Percentiles rank a stretch among this genome's conserved stretches.
These are phyloP conservation scores for Erythrophleum fordii DNA, from an alignment of 306 rosid genomes.

Conservation along the genomic window DNA sequence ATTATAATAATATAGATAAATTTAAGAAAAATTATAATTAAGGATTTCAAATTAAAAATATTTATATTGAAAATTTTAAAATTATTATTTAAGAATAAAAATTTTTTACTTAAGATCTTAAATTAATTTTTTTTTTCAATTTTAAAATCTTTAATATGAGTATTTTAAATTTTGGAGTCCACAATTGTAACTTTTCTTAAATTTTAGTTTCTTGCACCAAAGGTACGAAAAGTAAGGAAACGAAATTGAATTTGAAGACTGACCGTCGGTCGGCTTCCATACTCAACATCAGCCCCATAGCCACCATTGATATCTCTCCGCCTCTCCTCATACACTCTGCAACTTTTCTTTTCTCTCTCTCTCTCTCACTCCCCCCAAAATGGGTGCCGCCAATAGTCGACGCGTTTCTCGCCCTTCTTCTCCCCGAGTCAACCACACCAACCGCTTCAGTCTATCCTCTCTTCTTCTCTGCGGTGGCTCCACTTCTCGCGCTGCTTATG, in stretches of 20 bases:
- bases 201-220: constrained; percentile 12
- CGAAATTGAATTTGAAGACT: constrained; percentile 24
- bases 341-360: background rate
- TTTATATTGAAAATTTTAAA: too few species aligned
- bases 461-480: constrained; percentile 57
- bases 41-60: too few species aligned
- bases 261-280: constrained; percentile 31
- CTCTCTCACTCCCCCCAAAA: constrained; percentile 1
- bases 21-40: too few species aligned
- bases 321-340: background rate
- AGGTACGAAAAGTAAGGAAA: constrained; percentile 20
- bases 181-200: too few species aligned
- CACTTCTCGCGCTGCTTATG: constrained; percentile 47
- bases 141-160: too few species aligned
- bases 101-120: too few species aligned
- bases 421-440: constrained; percentile 48
- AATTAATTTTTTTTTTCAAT: too few species aligned
- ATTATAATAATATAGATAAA: too few species aligned
- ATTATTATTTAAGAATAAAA: too few species aligned
- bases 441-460: constrained; percentile 55
- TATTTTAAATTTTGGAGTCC: too few species aligned
- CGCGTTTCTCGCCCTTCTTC: constrained; percentile 57
- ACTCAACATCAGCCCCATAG: background rate
- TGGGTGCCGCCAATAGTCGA: constrained; percentile 66
- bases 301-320: background rate